phyloP scores from a whole-genome alignment of 495 filamentous ascomycete species.

The Trichoderma virens region DNA sequence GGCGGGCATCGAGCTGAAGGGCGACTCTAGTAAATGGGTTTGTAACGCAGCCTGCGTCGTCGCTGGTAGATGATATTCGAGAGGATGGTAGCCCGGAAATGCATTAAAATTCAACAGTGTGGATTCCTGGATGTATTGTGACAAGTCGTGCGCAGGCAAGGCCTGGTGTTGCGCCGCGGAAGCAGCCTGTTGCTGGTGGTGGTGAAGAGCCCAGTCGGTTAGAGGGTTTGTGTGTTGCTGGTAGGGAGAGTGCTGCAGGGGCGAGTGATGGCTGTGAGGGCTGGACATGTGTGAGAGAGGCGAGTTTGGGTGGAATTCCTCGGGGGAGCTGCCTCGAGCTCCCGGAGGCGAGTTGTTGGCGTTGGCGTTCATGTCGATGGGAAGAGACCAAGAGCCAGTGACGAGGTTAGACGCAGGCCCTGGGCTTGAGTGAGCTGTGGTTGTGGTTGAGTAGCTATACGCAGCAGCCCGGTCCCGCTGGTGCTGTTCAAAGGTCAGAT shows the following conservation, averaged over 20 bases:
- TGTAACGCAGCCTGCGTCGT: constrained; percentile 58
- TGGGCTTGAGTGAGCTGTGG: constrained; percentile 2
- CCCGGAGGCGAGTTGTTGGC: neutral
- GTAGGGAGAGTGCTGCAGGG: constrained; percentile 41
- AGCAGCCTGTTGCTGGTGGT: constrained; percentile 38
- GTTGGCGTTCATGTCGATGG: constrained; percentile 33
- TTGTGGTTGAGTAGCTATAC: neutral
- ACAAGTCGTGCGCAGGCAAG: constrained; percentile 42
- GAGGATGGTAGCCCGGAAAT: constrained; percentile 43
- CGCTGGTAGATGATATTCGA: constrained; percentile 60
- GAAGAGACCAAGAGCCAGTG: constrained; percentile 32
- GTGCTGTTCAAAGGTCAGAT: constrained; percentile 47
- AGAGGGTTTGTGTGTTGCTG: constrained; percentile 34
- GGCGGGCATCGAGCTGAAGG: constrained; percentile 52
- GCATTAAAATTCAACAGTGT: constrained; percentile 42
- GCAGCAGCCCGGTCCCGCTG: constrained; percentile 25
- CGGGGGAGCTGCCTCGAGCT: constrained; percentile 25
- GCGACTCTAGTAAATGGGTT: constrained; percentile 56
- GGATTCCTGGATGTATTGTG: constrained; percentile 45
- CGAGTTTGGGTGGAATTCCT: constrained; percentile 38
- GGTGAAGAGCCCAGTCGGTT: constrained; percentile 46
- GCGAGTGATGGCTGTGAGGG: constrained; percentile 25
- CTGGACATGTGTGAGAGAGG: constrained; percentile 34
- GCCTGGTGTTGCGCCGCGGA: constrained; percentile 29
- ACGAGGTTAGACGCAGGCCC: neutral